These are phyloP conservation scores for Coemansia umbellata DNA, from an alignment of 192 early-diverging fungal genomes.

Conservation along the genomic window DNA sequence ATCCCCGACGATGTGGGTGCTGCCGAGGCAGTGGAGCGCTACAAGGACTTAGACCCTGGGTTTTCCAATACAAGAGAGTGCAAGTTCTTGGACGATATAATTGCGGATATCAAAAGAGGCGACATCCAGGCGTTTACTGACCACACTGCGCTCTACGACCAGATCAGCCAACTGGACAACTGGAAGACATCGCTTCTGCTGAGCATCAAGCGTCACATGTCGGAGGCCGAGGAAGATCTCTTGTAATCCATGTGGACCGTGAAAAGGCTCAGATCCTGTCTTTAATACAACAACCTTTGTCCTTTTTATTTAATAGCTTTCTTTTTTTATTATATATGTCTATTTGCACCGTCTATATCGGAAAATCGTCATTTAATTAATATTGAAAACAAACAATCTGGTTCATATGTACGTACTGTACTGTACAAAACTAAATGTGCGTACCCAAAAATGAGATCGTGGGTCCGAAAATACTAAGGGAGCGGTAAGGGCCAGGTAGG, in stretches of 20 bases:
- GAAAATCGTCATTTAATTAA: too few species aligned
- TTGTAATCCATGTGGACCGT: background rate
- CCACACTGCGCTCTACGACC: conserved; percentile 78
- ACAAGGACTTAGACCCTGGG: conserved; percentile 82
- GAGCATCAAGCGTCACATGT: conserved; percentile 80
- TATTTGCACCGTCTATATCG: too few species aligned
- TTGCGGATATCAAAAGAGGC: conserved; percentile 68
- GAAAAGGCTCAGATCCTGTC: too few species aligned
- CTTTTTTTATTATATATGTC: background rate
- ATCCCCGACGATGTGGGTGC: conserved; percentile 75
- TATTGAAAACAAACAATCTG: too few species aligned
- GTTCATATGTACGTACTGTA: too few species aligned
- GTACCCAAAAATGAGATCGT: too few species aligned
- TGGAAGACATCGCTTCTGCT: conserved; percentile 96
- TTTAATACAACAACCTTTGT: too few species aligned
- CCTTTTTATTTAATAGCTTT: background rate
- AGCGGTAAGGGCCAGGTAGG: too few species aligned
- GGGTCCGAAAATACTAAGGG: too few species aligned
- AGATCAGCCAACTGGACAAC: conserved; percentile 85
- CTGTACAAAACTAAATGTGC: too few species aligned
- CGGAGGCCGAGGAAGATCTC: conserved; percentile 58
- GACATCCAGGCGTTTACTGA: conserved; percentile 84
- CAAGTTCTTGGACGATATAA: conserved; percentile 66
- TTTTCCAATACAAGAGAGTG: conserved; percentile 86
- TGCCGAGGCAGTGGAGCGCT: conserved; percentile 72